Percentiles rank a stretch among this genome's conserved stretches.
Evolutionary conservation across 2,329 filamentous ascomycete species (phyloP).

Genomic region (Pyrenophora tritici-repentis): DNA sequence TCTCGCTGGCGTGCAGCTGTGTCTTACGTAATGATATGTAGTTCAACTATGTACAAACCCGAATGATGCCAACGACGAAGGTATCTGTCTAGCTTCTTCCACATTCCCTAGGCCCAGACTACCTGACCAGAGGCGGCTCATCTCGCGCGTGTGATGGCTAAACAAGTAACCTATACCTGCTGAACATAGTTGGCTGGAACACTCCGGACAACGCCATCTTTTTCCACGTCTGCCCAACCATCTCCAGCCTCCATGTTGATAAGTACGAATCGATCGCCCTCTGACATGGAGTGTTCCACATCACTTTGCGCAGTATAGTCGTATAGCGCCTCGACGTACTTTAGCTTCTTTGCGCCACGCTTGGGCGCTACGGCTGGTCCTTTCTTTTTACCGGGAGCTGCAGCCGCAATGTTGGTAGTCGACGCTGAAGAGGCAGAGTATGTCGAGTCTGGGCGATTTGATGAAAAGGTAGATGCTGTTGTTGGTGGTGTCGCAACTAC

Average conservation of each 20-base stretch:
- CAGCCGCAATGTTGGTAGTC: conserved; percentile 56
- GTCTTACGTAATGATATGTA: neutral
- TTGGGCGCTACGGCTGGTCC: conserved; percentile 89
- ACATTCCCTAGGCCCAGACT: neutral
- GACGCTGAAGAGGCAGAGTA: conserved; percentile 79
- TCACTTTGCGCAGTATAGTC: conserved; percentile 87
- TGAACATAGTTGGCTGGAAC: conserved; percentile 95
- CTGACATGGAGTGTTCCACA: conserved; percentile 84
- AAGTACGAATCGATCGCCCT: conserved; percentile 90
- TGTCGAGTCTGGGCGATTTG: conserved; percentile 61
- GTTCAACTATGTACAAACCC: conserved; percentile 12
- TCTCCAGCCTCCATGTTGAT: conserved; percentile 87
- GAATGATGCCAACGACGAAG: neutral
- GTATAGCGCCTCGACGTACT: conserved; percentile 91
- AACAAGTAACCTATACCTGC: conserved; percentile 58
- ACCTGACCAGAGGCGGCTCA: conserved; percentile 11
- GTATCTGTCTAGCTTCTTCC: neutral
- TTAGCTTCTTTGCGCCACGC: conserved; percentile 89
- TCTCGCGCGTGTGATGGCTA: conserved; percentile 17
- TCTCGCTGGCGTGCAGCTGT: no score
- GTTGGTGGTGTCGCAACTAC: conserved; percentile 49
- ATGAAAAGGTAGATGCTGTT: conserved; percentile 36
- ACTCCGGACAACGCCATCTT: conserved; percentile 81
- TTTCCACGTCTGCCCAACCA: conserved; percentile 97
- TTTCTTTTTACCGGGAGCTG: conserved; percentile 70